Base-by-base conservation (phyloP, 257 asterid species). In the Capsicum baccatum region DNA sequence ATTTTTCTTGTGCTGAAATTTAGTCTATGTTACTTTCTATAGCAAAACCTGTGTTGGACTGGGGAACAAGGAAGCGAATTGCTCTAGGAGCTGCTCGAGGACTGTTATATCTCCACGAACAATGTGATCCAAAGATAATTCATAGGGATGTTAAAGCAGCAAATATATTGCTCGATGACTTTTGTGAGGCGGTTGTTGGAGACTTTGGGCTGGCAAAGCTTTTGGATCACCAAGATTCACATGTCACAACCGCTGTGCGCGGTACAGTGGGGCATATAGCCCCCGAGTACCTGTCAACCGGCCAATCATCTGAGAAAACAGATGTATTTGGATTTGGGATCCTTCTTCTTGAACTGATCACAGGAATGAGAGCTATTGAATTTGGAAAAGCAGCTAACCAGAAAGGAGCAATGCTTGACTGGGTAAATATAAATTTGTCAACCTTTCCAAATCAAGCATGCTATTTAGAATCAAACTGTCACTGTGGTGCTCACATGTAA, bases 251-350 rank as follows among this genome's bases (percentile, higher is more conserved):
- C 0, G 99, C 99, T 66, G 98, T 97, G 2, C 93, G 99, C 47
- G 99, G 99, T 80, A 97, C 99, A 3, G 99, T 94, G 59, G 99
- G 99, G 6, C 99, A 97, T 84, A 97, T 97, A 39, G 99, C 99
- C 44, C 99, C 99, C 0, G 99, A 97, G 71, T 97, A 97, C 87
- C 93, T 97, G 26, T 97, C 99, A 37, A 97, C 99, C 0, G 99
- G 99, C 8, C 99, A 97, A 62, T 97, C 99, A 12, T 97, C 99
- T 2, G 99, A 95, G 89, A 97, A 97, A 87, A 97, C 99, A 0
- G 99, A 97, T 55, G 99, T 97, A 8, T 97, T 95, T n/a, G 98
- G 99, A 81, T 95, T 95, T 10, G 99, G 99, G 14, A 95, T 97
- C 85, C 98, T 97, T 35, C 95, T 97, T 14, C 98, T 97, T 1